Conservation (phyloP, 140 eudicot genomes). For the Cichorium intybus region DNA sequence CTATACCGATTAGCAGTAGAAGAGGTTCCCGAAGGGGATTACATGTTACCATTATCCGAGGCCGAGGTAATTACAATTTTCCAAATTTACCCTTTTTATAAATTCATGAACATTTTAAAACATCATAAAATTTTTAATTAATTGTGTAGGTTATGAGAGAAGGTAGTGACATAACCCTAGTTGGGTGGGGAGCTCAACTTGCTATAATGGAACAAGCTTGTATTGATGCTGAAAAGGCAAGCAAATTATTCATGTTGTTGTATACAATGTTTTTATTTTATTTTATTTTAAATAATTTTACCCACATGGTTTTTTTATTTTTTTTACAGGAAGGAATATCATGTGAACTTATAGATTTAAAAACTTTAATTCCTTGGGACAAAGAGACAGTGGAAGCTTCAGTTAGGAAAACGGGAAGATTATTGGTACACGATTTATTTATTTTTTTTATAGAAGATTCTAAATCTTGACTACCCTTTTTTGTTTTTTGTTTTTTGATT, state of each 20-base stretch:
- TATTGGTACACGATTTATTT: slow-evolving; percentile 51
- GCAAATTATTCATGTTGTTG: not conserved
- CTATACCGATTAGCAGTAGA: slow-evolving; percentile 94
- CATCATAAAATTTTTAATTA: slow-evolving; percentile 12
- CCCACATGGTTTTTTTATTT: not conserved
- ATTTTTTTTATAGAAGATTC: not conserved
- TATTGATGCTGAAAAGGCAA: slow-evolving; percentile 83
- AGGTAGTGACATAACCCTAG: slow-evolving; percentile 91
- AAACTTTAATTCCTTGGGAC: slow-evolving; percentile 93
- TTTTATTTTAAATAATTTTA: too few species aligned
- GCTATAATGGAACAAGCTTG: slow-evolving; percentile 91
- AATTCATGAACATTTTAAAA: not conserved
- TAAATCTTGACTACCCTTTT: slow-evolving; percentile 14
- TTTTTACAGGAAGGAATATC: slow-evolving; percentile 88
- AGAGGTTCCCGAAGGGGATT: slow-evolving; percentile 92
- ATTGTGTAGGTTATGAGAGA: slow-evolving; percentile 67
- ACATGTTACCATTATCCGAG: slow-evolving; percentile 83
- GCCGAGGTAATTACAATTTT: slow-evolving; percentile 66
- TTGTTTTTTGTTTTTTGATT: not conserved
- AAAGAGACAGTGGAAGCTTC: slow-evolving; percentile 95
- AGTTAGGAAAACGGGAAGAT: slow-evolving; percentile 85
- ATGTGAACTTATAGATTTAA: slow-evolving; percentile 92
- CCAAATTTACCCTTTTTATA: not conserved
- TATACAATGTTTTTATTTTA: too few species aligned
- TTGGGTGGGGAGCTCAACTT: slow-evolving; percentile 99